Evolutionary conservation across 768 basidiomycete species (phyloP).

Genomic region (Tricholoma sp.): DNA sequence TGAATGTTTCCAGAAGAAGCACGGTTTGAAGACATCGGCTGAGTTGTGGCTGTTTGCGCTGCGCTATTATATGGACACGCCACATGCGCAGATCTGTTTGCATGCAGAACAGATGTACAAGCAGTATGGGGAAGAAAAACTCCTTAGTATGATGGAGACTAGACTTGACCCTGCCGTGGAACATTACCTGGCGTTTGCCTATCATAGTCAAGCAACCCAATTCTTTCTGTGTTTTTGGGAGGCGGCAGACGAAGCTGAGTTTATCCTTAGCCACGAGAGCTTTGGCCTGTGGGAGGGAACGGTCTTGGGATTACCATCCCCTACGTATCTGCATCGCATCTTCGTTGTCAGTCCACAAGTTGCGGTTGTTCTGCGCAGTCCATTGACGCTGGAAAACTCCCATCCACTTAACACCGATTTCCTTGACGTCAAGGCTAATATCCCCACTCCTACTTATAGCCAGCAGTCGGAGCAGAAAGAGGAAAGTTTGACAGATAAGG

Average conservation of each 20-base stretch:
- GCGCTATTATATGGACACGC: background rate
- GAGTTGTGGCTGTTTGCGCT: background rate
- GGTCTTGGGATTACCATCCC: background rate
- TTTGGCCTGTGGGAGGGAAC: slow-evolving; percentile 27
- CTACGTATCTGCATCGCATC: slow-evolving; percentile 15
- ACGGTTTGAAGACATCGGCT: background rate
- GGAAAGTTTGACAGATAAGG: background rate
- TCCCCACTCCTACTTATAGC: background rate
- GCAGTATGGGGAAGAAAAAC: background rate
- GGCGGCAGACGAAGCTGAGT: slow-evolving; percentile 22
- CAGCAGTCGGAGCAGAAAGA: background rate
- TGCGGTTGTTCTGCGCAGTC: slow-evolving; percentile 17
- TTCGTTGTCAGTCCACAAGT: slow-evolving; percentile 25
- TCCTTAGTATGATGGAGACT: background rate
- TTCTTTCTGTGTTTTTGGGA: slow-evolving; percentile 22
- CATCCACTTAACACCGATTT: background rate
- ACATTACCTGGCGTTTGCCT: slow-evolving; percentile 16
- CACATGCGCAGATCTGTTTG: background rate
- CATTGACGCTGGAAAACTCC: background rate
- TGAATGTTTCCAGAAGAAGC: background rate
- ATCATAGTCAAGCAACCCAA: slow-evolving; percentile 7
- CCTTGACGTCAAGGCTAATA: background rate
- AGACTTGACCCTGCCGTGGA: slow-evolving; percentile 4
- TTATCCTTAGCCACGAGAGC: slow-evolving; percentile 20
- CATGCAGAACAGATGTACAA: background rate